Evolutionary conservation across 1,284 basidiomycete genomes (phyloP), one percentile per base, ranked within the genome.

Genomic region (Moesziomyces globuligerus): DNA sequence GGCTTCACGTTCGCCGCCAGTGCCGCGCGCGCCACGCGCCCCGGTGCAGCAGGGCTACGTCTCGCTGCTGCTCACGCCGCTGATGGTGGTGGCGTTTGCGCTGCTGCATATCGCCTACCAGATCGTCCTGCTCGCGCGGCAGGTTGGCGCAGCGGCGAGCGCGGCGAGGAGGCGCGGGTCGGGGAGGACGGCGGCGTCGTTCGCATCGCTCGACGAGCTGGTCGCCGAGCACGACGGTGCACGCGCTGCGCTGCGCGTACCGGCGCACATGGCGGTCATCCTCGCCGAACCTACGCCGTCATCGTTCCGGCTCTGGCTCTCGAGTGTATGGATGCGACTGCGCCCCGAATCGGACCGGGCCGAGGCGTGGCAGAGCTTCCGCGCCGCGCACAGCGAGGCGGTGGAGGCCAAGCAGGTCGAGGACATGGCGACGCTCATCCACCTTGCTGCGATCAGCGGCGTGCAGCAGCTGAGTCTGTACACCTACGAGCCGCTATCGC

Each of bases 61-160:
- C 13, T 48, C 44, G 23, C 6, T 57, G 20, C 38, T 70, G 8
- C 43, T 70, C 29, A 59, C 24, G 18, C 56, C 60, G 20, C 20
- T 70, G 1, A 13, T 70, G 37, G 25, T 42, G 38, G 40, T 70
- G 4, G 60, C 38, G 5, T 70, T 70, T 18, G 48, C 26, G 7
- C 25, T 70, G 29, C 20, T 70, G 4, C 67, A 70, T 18, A 2
- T 51, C n/a, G 32, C 29, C 8, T 70, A 70, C 23, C 67, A 70
- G n/a, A 0, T 46, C 18, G 28, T 49, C 0, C 38, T 68, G 9
- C n/a, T 51, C 5, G 23, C 18, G 13, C 45, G 32, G 4, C 11
- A 28, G 7, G 7, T 28, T 3, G 17, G 23, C 3, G 26, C 20
- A 11, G 15, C 44, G 17, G 15, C 32, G 18, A 23, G 20, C n/a